Percentiles rank a stretch among this genome's conserved stretches.
phyloP scores from a whole-genome alignment of 257 asterid genomes.

The Solanum stenotomum region DNA sequence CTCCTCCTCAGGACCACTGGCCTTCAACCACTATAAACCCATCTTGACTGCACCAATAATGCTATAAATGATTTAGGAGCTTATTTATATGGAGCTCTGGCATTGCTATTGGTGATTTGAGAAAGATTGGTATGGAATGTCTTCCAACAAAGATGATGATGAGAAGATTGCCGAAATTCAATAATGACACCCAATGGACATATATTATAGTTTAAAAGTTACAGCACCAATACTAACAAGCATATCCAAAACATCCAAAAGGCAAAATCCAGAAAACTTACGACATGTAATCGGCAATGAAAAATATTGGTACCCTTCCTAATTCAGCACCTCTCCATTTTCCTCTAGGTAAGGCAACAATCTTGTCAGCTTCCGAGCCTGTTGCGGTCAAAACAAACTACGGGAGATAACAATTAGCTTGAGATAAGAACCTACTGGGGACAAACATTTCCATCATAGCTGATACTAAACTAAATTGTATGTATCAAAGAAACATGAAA shows the following conservation, averaged over 20 bases:
- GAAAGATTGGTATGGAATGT: neutral
- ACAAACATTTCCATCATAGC: neutral
- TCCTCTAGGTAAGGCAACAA: slow-evolving; percentile 55
- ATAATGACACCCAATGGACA: neutral
- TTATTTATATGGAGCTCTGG: neutral
- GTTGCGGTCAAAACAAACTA: slow-evolving; percentile 93
- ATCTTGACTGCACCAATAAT: neutral
- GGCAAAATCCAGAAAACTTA: slow-evolving; percentile 27
- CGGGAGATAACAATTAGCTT: slow-evolving; percentile 3
- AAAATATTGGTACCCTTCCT: slow-evolving; percentile 81
- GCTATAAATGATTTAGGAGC: neutral
- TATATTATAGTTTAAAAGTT: neutral
- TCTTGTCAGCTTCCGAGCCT: slow-evolving; percentile 83
- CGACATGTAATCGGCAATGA: slow-evolving; percentile 72
- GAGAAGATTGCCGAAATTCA: neutral
- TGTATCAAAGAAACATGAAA: neutral
- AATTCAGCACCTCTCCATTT: slow-evolving; percentile 76
- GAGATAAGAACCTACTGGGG: neutral
- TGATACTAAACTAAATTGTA: neutral
- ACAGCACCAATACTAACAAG: neutral
- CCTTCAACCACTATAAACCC: neutral
- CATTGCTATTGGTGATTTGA: neutral
- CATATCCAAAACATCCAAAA: neutral
- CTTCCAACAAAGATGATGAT: neutral
- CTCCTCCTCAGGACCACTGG: neutral